A percentile compares a stretch with the other conserved stretches of the same genome.
phyloP scores from a whole-genome alignment of 805 yeast species.

The Hanseniaspora taiwanica region DNA sequence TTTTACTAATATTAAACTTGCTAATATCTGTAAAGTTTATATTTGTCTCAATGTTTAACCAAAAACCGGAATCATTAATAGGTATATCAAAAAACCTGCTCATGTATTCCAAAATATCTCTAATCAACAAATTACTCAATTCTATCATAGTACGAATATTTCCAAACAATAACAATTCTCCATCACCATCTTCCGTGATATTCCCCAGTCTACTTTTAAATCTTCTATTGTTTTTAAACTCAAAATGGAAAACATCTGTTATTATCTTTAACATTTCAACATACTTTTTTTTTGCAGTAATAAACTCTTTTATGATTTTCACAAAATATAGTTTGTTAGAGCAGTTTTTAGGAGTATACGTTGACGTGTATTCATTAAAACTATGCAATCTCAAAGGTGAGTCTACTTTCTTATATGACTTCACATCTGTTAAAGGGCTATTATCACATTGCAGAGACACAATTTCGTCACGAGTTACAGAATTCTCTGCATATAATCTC shows the following conservation, averaged over 20 bases:
- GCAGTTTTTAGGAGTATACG: conserved; percentile 2
- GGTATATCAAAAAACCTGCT: conserved; percentile 2
- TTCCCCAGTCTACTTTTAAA: conserved; percentile 20
- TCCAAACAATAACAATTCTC: conserved; percentile 30
- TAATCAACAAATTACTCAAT: conserved; percentile 23
- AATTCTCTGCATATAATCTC: not conserved
- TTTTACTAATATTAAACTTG: conserved; percentile 18
- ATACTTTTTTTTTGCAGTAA: conserved; percentile 22
- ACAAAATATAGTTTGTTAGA: not conserved
- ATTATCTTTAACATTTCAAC: conserved; percentile 18
- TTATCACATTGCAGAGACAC: too few relatives aligned
- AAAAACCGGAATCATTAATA: conserved; percentile 1
- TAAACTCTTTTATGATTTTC: conserved; percentile 1
- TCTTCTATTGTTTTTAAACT: conserved; percentile 19
- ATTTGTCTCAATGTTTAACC: conserved; percentile 8
- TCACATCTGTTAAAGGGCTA: too few relatives aligned
- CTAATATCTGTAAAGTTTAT: conserved; percentile 2
- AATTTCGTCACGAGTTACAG: too few relatives aligned
- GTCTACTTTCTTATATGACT: conserved; percentile 22
- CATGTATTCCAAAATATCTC: conserved; percentile 6
- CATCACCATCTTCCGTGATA: conserved; percentile 12
- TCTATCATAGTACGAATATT: conserved; percentile 29
- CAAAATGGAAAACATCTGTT: conserved; percentile 22
- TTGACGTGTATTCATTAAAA: conserved; percentile 10
- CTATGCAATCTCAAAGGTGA: conserved; percentile 23